phyloP scores from a whole-genome alignment of 2,329 filamentous ascomycete genomes.

The Aureobasidium sp. region DNA sequence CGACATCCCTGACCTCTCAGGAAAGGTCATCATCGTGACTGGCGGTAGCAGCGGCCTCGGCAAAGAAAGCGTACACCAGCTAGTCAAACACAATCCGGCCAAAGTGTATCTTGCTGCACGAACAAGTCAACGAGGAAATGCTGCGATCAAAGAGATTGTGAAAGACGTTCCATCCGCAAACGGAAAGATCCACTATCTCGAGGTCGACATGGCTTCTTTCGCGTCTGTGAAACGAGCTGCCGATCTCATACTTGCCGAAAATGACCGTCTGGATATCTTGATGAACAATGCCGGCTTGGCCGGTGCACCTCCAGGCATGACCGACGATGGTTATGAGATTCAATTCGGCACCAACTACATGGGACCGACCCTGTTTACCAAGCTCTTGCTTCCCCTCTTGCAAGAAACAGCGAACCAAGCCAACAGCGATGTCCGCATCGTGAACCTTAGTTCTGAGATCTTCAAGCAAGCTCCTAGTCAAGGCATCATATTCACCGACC shows the following conservation, averaged over 20 bases:
- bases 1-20: constrained; percentile 28
- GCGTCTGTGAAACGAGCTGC: constrained; percentile 42
- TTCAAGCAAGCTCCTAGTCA: constrained; percentile 18
- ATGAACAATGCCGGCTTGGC: constrained; percentile 29
- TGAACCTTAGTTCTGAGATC: constrained; percentile 27
- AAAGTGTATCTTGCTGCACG: constrained; percentile 48
- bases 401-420: constrained; percentile 21
- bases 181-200: constrained; percentile 36
- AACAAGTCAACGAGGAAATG: constrained; percentile 40
- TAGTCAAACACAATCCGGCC: constrained; percentile 45
- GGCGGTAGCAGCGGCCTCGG: constrained; percentile 25
- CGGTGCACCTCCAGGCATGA: constrained; percentile 21
- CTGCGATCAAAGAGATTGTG: constrained; percentile 37
- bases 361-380: constrained; percentile 29
- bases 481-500: constrained; percentile 24
- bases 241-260: constrained; percentile 28
- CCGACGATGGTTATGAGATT: constrained; percentile 28
- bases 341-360: constrained; percentile 32
- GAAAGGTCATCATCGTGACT: constrained; percentile 27
- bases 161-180: constrained; percentile 23
- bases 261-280: constrained; percentile 26
- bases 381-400: constrained; percentile 25
- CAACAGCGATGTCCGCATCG: constrained; percentile 24
- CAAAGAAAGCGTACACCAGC: constrained; percentile 37
- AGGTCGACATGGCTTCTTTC: constrained; percentile 47